Conservation (phyloP, 2,329 filamentous ascomycete genomes). For the Xylariaceae sp. region DNA sequence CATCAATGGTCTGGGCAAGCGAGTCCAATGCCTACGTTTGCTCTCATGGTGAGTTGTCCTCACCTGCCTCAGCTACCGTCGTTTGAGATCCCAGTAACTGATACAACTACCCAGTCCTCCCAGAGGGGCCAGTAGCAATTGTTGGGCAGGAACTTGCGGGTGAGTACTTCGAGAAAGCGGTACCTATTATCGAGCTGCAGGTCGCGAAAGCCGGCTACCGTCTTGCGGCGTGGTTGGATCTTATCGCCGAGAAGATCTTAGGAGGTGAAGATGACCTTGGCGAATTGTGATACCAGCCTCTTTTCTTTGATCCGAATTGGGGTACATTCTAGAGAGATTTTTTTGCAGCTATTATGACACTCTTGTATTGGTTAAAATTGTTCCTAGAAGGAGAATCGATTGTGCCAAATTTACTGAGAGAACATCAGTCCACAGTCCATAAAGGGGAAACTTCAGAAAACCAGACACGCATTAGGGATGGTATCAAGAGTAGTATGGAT, state of each 20-base stretch:
- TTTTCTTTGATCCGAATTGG: neutral
- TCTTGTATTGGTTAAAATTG: neutral
- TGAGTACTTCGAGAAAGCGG: constrained; percentile 67
- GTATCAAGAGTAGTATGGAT: too few relatives aligned
- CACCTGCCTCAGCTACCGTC: constrained; percentile 2
- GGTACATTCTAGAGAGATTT: constrained; percentile 1
- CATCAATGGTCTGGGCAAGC: constrained; percentile 67
- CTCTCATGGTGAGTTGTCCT: constrained; percentile 56
- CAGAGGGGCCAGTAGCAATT: constrained; percentile 64
- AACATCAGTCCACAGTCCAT: neutral
- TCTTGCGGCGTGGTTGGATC: constrained; percentile 70
- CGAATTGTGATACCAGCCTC: constrained; percentile 40
- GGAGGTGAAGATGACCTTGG: constrained; percentile 29
- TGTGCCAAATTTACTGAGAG: neutral
- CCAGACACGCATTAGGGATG: too few relatives aligned
- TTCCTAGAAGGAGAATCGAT: neutral
- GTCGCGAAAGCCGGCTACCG: constrained; percentile 73
- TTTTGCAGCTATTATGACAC: neutral
- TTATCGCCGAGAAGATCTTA: constrained; percentile 54
- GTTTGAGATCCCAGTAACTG: constrained; percentile 13
- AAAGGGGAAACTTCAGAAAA: constrained; percentile 5
- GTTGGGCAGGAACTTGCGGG: constrained; percentile 64
- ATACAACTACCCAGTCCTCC: constrained; percentile 56
- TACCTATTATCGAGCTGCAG: constrained; percentile 68
- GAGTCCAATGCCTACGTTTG: constrained; percentile 69